Percentiles rank a stretch among this genome's conserved stretches.
phyloP scores from a whole-genome alignment of 2,329 filamentous ascomycete species.

The Monilinia laxa region DNA sequence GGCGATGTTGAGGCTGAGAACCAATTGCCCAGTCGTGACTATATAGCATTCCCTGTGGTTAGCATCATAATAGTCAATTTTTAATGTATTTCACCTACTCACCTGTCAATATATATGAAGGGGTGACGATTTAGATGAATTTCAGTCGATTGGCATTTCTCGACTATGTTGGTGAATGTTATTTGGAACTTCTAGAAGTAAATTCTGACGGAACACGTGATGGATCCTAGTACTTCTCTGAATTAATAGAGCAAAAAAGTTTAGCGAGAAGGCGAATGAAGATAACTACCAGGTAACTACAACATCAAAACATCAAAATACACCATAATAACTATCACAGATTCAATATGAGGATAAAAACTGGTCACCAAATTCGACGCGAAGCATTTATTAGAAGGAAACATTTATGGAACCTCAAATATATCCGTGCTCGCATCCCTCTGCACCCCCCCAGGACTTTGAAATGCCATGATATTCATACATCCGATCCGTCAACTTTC shows the following conservation, averaged over 20 bases:
- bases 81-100: not conserved
- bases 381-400: not conserved
- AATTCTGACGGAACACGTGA: not conserved
- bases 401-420: not conserved
- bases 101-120: not conserved
- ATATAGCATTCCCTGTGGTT: not conserved
- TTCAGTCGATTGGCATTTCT: not conserved
- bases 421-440: not conserved
- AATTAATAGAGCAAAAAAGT: not conserved
- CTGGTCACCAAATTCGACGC: not conserved
- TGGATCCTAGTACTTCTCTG: not conserved
- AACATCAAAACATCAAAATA: not conserved
- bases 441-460: not conserved
- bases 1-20: not conserved
- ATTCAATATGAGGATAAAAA: not conserved
- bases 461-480: constrained; percentile 2
- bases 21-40: not conserved
- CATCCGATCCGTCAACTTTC: not conserved
- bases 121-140: not conserved
- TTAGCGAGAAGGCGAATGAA: not conserved
- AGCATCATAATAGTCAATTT: not conserved
- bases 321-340: not conserved
- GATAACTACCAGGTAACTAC: not conserved
- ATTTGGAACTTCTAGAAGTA: not conserved
- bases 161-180: not conserved